phyloP scores from a whole-genome alignment of 345 rosid genomes.

The Orychophragmus violaceus region DNA sequence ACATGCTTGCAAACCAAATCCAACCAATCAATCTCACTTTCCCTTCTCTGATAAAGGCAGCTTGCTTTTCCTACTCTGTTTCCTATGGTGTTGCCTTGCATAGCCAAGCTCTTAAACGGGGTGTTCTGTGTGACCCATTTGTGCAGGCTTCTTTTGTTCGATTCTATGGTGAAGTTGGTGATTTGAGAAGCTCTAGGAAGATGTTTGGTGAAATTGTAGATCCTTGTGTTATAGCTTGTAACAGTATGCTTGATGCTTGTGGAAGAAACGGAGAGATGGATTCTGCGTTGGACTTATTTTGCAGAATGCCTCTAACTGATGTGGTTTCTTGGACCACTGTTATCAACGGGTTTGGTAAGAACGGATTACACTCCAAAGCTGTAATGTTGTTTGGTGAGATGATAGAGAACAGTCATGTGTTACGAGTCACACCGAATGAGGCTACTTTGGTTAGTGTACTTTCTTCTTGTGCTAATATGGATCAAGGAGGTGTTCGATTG shows the following conservation, averaged over 20 bases:
- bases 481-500: slow-evolving; percentile 30
- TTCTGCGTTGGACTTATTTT: slow-evolving; percentile 42
- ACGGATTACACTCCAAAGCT: slow-evolving; percentile 38
- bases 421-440: slow-evolving; percentile 53
- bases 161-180: slow-evolving; percentile 35
- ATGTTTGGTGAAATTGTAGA: slow-evolving; percentile 50
- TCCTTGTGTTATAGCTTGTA: slow-evolving; percentile 48
- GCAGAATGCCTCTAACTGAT: slow-evolving; percentile 44
- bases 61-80: slow-evolving; percentile 30
- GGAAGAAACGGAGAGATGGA: slow-evolving; percentile 50
- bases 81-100: slow-evolving; percentile 46
- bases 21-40: slow-evolving; percentile 55
- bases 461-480: slow-evolving; percentile 56
- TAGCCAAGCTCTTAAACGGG: slow-evolving; percentile 44
- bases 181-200: slow-evolving; percentile 30
- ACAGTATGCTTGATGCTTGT: slow-evolving; percentile 59
- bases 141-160: slow-evolving; percentile 48
- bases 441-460: slow-evolving; percentile 57
- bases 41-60: slow-evolving; percentile 60
- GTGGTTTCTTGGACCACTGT: slow-evolving; percentile 73
- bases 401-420: too few species aligned
- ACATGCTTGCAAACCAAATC: slow-evolving; percentile 46
- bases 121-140: slow-evolving; percentile 45
- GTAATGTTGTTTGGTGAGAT: slow-evolving; percentile 40
- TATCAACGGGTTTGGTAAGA: slow-evolving; percentile 52